Base-by-base conservation (phyloP, 257 asterid genomes). In the Orobanche coerulescens region DNA sequence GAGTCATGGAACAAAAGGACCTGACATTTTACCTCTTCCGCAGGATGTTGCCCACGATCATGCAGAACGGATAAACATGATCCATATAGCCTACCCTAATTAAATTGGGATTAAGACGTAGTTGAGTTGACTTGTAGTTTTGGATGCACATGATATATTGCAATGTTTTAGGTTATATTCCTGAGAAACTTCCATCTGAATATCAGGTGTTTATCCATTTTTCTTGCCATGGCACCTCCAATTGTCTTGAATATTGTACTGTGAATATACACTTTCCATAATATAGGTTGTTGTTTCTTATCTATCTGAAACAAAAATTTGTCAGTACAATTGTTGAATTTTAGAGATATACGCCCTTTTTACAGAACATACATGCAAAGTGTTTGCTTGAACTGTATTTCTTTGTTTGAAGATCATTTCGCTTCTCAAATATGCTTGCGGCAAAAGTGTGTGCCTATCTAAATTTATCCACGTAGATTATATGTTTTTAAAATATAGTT, bases 341-440 rank as follows among this genome's bases (percentile, higher is more conserved):
- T 12, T 9, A 4, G 44, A 37, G 44, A 37, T 37, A 8, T 37
- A 7, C 11, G 11, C 14, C 2, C 44, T 5, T 37, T 12, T 37
- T 37, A 37, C 0, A 37, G 1, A 9, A 37, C 4, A 10, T 24
- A 24, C 22, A 26, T 26, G 25, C 66, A 44, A 42, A 16, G 14
- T 5, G 68, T 19, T 12, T 31, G 16, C 15, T 25, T 14, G 40
- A 9, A 26, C 44, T 24, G 26, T 40, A 1, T 61, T 26, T 60
- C 4, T 61, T 61, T 25, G 56, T 43, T 25, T 44, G 12, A 28
- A 30, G 22, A 50, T 43, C 43, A 5, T 33, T 11, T 36, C 19
- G 7, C 23, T 68, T 59, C 13, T 43, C 49, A 66, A 61, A 61
- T 50, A 33, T 50, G 26, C 19, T 34, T 51, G 40, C 9, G 15